Evolutionary conservation across 1,284 basidiomycete species (phyloP).

Genomic region (Wolfiporia cocos): DNA sequence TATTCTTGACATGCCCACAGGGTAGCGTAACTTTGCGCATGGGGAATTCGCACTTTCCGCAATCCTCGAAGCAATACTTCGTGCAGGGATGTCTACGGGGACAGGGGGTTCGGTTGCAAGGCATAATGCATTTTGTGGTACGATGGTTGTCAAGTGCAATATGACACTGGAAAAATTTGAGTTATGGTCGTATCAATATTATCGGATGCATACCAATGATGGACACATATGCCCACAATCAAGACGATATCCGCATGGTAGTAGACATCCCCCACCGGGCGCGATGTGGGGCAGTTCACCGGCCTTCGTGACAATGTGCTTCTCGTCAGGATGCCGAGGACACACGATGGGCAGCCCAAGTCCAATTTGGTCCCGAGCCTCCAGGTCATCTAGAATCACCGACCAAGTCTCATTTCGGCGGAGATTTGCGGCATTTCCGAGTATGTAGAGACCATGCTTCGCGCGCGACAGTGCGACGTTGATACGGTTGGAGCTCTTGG

Average conservation of each 20-base stretch:
- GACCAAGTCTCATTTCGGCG: conserved; percentile 50
- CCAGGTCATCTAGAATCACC: conserved; percentile 51
- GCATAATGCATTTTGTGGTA: conserved; percentile 23
- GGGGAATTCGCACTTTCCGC: conserved; percentile 51
- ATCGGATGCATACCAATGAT: conserved; percentile 39
- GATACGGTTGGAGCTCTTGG: conserved; percentile 17
- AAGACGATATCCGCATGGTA: conserved; percentile 46
- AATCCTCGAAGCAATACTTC: conserved; percentile 46
- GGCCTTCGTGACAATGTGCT: conserved; percentile 39
- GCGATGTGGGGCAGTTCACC: conserved; percentile 45
- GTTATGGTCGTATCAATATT: not conserved
- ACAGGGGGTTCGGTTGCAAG: conserved; percentile 48
- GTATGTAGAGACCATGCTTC: conserved; percentile 62
- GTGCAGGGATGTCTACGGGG: conserved; percentile 54
- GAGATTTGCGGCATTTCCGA: conserved; percentile 60
- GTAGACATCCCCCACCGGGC: conserved; percentile 57
- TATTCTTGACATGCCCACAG: conserved; percentile 49
- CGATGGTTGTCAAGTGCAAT: conserved; percentile 32
- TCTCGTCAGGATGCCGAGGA: conserved; percentile 44
- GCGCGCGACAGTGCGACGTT: conserved; percentile 63
- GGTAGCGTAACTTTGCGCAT: conserved; percentile 45
- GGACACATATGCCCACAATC: conserved; percentile 68
- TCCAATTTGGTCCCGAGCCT: conserved; percentile 40
- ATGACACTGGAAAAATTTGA: conserved; percentile 48
- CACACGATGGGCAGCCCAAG: conserved; percentile 53